phyloP scores from a whole-genome alignment of 768 basidiomycete species.

The Coprinopsis strossmayeri region DNA sequence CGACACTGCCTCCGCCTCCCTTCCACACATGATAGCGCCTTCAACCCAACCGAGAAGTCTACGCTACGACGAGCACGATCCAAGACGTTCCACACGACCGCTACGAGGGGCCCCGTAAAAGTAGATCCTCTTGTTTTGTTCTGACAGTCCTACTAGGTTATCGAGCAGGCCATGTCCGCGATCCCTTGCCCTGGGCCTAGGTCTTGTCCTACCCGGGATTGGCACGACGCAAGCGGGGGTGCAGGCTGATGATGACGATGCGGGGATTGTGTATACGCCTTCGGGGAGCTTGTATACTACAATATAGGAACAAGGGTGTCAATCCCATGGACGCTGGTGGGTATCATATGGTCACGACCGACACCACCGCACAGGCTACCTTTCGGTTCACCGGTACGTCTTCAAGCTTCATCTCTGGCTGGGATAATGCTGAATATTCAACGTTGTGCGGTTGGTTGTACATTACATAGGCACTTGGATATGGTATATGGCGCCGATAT shows the following conservation, averaged over 20 bases:
- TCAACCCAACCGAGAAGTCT: too few relatives aligned
- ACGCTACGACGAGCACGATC: too few relatives aligned
- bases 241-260: slow-evolving; percentile 6
- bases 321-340: slow-evolving; percentile 4
- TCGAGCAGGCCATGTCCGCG: too few relatives aligned
- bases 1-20: too few relatives aligned
- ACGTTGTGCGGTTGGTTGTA: not conserved
- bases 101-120: too few relatives aligned
- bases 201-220: not conserved
- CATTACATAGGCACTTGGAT: slow-evolving; percentile 8
- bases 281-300: not conserved
- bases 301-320: not conserved
- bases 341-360: slow-evolving; percentile 4
- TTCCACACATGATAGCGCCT: too few relatives aligned
- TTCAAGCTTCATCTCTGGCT: not conserved
- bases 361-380: not conserved
- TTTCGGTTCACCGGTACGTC: slow-evolving; percentile 8
- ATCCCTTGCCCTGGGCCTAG: too few relatives aligned
- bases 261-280: slow-evolving; percentile 3
- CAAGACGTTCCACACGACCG: too few relatives aligned
- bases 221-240: not conserved
- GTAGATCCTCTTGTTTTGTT: too few relatives aligned
- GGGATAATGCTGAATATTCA: too few relatives aligned
- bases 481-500: slow-evolving; percentile 1
- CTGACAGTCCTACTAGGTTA: too few relatives aligned